Base-by-base conservation (phyloP, 2,329 filamentous ascomycete genomes). In the Pezicula rhizophila region DNA sequence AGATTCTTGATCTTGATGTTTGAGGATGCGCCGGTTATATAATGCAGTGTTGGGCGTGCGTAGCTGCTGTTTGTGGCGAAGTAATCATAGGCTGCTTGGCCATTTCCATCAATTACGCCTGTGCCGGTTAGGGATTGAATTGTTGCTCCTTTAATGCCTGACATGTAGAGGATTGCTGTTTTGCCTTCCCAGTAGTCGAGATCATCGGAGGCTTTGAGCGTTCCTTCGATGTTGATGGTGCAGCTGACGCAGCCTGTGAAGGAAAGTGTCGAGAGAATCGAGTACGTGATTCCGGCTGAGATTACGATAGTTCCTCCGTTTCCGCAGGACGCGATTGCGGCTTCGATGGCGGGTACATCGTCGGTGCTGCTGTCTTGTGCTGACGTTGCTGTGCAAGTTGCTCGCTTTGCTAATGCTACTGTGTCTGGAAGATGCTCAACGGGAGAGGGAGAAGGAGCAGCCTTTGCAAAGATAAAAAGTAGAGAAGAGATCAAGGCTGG, bases 21-120 rank as follows among this genome's bases (percentile, higher is more conserved):
- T 2, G 62, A 65, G 12, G 62, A 63, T 15, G 65, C 64, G 8
- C 67, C 66, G 3, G 59, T 66, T 47, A 75, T 68, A 48, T 69
- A 68, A 5, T 71, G 58, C 0, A 74, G 57, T 1, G 68, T 73
- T 15, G 72, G 71, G 2, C 70, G 65, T 11, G 54, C 57, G 46
- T 70, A 72, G 26, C 55, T 63, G 25, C 54, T 65, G 48, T 73
- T 60, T 2, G 48, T 48, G 0, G 68, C 71, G 39, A 72, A 73
- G 5, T 56, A 53, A 38, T 75, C 70, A 67, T 49, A 66, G 40
- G 69, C 64, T 31, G 65, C 60, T 56, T 75, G 72, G 1, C 72
- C 72, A 53, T 71, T 74, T 2, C 71, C 73, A 54, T 75, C 72
- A 39, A 76, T 71, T 0, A 71, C 54, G 14, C 73, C 72, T 1